phyloP scores from a whole-genome alignment of 2,329 filamentous ascomycete species.

The Salinomyces thailandicus region DNA sequence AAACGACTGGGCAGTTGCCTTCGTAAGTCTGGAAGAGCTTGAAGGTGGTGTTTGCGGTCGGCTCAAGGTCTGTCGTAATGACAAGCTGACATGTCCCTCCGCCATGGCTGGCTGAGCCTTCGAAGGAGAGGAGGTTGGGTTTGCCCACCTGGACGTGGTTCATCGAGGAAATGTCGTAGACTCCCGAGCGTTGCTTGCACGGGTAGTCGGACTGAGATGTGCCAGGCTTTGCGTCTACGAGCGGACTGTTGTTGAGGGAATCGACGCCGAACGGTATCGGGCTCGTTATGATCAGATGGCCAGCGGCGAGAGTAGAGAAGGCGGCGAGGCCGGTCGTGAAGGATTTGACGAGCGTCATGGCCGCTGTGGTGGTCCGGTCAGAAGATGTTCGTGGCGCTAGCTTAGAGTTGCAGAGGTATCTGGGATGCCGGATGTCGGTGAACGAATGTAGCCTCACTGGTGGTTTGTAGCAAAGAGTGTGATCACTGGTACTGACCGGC shows the following conservation, averaged over 20 bases:
- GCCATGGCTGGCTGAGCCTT: slow-evolving; percentile 67
- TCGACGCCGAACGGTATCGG: slow-evolving; percentile 54
- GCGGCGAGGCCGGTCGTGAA: slow-evolving; percentile 23
- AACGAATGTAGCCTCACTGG: too few species aligned
- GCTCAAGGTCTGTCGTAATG: slow-evolving; percentile 63
- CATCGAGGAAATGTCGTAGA: slow-evolving; percentile 37
- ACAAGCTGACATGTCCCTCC: slow-evolving; percentile 86
- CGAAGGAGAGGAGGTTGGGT: slow-evolving; percentile 52
- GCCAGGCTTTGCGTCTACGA: slow-evolving; percentile 42
- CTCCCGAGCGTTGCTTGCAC: slow-evolving; percentile 54
- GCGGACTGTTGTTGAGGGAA: slow-evolving; percentile 53
- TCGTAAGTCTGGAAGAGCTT: slow-evolving; percentile 84
- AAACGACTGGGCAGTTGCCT: slow-evolving; percentile 70
- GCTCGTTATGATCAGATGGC: slow-evolving; percentile 63
- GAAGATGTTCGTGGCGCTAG: background rate
- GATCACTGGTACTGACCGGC: slow-evolving; percentile 3
- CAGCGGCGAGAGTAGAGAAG: slow-evolving; percentile 39
- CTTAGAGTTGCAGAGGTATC: background rate
- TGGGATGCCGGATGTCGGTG: too few species aligned
- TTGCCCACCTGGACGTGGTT: slow-evolving; percentile 58
- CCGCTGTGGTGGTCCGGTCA: slow-evolving; percentile 5
- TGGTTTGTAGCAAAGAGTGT: slow-evolving; percentile 1
- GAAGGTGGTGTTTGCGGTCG: slow-evolving; percentile 57
- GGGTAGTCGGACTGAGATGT: slow-evolving; percentile 52
- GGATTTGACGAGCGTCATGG: slow-evolving; percentile 9